These are phyloP conservation scores for Quercus engelmannii DNA, from an alignment of 306 rosid species.

Conservation along the genomic window DNA sequence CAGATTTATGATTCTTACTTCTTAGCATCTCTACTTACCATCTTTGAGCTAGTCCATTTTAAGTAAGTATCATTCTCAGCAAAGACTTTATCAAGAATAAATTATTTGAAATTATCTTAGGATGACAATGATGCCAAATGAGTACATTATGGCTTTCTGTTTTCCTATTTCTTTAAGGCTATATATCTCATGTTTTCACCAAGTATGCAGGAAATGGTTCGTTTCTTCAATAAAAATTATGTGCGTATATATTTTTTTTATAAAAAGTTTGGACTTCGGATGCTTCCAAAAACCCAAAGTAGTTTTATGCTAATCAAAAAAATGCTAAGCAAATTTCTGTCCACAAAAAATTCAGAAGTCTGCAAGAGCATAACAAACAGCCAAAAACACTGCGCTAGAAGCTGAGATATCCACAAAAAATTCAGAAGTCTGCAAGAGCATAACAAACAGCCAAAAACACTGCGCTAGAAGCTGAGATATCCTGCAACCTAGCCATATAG, in stretches of 20 bases:
- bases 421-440: constrained; percentile 18
- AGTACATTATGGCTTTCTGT: too few relatives aligned
- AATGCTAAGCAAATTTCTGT: not conserved
- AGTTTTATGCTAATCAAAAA: too few relatives aligned
- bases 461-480: constrained; percentile 78
- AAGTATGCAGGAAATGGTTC: not conserved
- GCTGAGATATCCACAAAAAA: constrained; percentile 28
- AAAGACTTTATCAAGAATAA: too few relatives aligned
- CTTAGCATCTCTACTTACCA: too few relatives aligned
- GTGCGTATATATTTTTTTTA: not conserved
- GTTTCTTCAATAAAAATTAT: too few relatives aligned
- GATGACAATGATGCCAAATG: too few relatives aligned
- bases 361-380: constrained; percentile 30
- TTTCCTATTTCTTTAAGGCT: not conserved
- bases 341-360: constrained; percentile 6
- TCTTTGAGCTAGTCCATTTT: too few relatives aligned
- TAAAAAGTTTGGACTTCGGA: too few relatives aligned
- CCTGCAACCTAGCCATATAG: constrained; percentile 75
- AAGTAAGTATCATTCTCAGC: too few relatives aligned
- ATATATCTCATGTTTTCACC: not conserved
- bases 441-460: constrained; percentile 62
- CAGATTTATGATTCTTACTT: not conserved
- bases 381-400: constrained; percentile 88
- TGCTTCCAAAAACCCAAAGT: too few relatives aligned
- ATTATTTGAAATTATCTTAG: too few relatives aligned